Evolutionary conservation across 768 basidiomycete genomes (phyloP), one percentile per base, ranked within the genome.

Genomic region (Boletellus ananiceps): DNA sequence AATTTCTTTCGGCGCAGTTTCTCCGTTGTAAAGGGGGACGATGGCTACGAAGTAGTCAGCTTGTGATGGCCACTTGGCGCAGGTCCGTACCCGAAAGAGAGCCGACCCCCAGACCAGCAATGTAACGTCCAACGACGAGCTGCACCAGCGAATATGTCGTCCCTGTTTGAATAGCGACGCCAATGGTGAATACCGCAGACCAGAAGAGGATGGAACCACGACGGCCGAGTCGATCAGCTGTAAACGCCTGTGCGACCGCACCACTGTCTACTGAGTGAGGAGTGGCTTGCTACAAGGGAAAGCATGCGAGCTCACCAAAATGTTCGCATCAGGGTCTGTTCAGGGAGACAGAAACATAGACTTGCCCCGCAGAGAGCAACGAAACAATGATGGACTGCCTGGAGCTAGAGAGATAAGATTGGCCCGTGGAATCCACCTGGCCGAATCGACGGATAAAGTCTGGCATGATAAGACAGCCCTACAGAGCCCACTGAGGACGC

Each of bases 391-490:
- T 84, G 0, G 84, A 84, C 59, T 88, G 84, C 32, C 85, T 73
- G 21, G 79, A 78, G 50, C 78, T 77, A 2, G 81, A 78, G 9
- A 91, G 68, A 50, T 77, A 69, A 43, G 69, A 69, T 31, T 67
- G 55, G 4, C 84, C 84, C 52, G 78, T 60, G 2, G 62, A 57
- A 41, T 67, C 74, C 4, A 73, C 44, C 57, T 80, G 69, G 29
- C 86, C 87, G 59, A 89, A 88, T 12, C 85, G 79, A 45, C 69
- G 56, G 56, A 86, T 74, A 64, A 89, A 89, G 63, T 88, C 86
- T 8, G 79, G 79, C 84, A 88, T 88, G 50, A 88, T 87, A 29
- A 89, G 66, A 58, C 84, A 87, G 74, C 86, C 87, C 80, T 84
- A 58, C 3, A 29, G 21, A 31, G 13, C 16, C 15, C 14, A 21